Conservation (phyloP, 495 filamentous ascomycete genomes). For the Annulohypoxylon stygium region DNA sequence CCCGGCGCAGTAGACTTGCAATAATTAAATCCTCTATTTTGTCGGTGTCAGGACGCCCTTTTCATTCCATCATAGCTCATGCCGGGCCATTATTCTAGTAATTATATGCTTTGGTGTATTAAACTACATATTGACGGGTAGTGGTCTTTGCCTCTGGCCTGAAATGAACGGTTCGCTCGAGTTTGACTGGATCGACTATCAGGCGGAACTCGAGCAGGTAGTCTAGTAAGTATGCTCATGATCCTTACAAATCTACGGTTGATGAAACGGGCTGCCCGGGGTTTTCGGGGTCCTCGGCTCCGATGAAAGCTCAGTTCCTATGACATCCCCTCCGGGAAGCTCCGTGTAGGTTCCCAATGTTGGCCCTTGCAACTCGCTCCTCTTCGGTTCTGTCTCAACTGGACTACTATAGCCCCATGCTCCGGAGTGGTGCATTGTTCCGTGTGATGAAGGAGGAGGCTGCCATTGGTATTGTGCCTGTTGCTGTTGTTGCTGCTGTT, state of each 20-base stretch:
- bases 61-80: neutral
- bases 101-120: slow-evolving; percentile 8
- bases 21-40: neutral
- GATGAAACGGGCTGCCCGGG: neutral
- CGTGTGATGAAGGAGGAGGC: slow-evolving; percentile 21
- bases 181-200: neutral
- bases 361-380: slow-evolving; percentile 23
- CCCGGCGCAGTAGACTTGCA: neutral
- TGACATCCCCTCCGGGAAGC: slow-evolving; percentile 15
- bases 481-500: slow-evolving; percentile 28
- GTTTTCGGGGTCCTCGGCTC: slow-evolving; percentile 15
- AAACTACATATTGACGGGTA: slow-evolving; percentile 19
- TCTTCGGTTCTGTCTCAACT: slow-evolving; percentile 20
- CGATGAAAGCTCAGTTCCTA: slow-evolving; percentile 30
- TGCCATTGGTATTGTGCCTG: slow-evolving; percentile 35
- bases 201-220: neutral
- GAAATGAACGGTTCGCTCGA: neutral
- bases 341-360: slow-evolving; percentile 16
- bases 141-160: slow-evolving; percentile 1
- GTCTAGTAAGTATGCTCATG: neutral
- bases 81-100: neutral
- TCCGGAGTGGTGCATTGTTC: neutral
- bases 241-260: neutral
- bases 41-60: neutral
- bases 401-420: slow-evolving; percentile 16